Evolutionary conservation across 2,329 filamentous ascomycete species (phyloP), one percentile per base, ranked within the genome.

Genomic region (Nothophoma quercina): DNA sequence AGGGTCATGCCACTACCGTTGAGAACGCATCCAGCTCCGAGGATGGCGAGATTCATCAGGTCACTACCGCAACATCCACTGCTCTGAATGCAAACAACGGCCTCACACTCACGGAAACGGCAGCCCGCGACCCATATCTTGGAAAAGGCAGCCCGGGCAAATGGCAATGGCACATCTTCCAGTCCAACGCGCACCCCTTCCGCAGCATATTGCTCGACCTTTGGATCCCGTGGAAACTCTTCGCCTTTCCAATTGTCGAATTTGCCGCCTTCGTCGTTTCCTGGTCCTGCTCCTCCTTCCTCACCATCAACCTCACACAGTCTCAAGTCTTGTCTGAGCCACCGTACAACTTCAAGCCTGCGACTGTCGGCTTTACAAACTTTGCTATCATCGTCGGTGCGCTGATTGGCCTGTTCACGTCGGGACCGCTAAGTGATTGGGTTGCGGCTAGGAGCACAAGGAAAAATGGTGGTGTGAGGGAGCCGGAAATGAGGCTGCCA

Each of bases 191-290:
- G 2, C 74, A 82, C 39, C 75, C 77, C 0, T 71, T 74, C 56
- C 75, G 73, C 59, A 77, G 75, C 18, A 74, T 87, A 22, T 33
- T 82, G 2, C 68, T 79, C 23, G 83, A 85, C 59, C 75, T 88
- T 18, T 85, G 80, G 79, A 78, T 84, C 7, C 86, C 85, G 0
- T 86, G 83, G 80, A 85, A 86, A 60, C 75, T 88, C 1, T 82
- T 86, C 64, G 60, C 77, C 0, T 88, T 84, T 68, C 85, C 86
- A 0, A 87, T 88, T 51, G 81, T 88, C 33, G 80, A 87, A 56
- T 84, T 85, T 51, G 78, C 85, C 1, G 79, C 83, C 13, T 87
- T 88, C 59, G 79, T 85, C 21, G 83, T 86, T 6, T 83, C 81
- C 19, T 88, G 83, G 83, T 78, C 77, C 7, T 83, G 83, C 47